A percentile compares a stretch with the other conserved stretches of the same genome.
phyloP scores from a whole-genome alignment of 768 basidiomycete genomes.

The Tremella fuciformis region DNA sequence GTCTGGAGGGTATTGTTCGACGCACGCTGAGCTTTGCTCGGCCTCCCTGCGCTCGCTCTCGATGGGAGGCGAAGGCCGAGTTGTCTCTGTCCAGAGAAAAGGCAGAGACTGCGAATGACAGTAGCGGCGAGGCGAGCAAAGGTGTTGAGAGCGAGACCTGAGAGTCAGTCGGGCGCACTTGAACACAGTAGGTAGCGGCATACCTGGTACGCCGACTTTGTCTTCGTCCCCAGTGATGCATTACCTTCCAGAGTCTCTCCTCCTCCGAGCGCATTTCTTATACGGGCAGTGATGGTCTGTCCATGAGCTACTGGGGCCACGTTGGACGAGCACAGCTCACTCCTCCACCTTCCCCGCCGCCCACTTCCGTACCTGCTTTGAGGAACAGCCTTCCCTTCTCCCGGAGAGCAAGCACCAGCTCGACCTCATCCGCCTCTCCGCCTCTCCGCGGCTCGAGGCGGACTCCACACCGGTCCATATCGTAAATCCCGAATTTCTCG shows the following conservation, averaged over 20 bases:
- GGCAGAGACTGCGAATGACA: constrained; percentile 66
- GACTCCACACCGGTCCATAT: constrained; percentile 68
- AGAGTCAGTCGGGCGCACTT: neutral
- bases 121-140: constrained; percentile 58
- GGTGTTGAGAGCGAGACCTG: constrained; percentile 53
- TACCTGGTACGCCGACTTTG: constrained; percentile 75
- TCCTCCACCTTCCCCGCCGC: constrained; percentile 89
- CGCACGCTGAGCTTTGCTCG: constrained; percentile 71
- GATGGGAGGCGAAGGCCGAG: constrained; percentile 62
- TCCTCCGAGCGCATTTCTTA: constrained; percentile 86
- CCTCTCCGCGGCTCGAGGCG: constrained; percentile 59
- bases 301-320: neutral
- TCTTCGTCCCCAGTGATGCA: constrained; percentile 79
- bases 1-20: constrained; percentile 11
- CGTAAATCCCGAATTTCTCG: constrained; percentile 73
- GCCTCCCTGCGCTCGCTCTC: constrained; percentile 55
- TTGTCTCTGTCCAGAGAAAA: constrained; percentile 79
- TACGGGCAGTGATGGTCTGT: constrained; percentile 72
- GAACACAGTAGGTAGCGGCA: constrained; percentile 38
- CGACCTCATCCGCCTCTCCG: constrained; percentile 48
- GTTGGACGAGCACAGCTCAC: constrained; percentile 57
- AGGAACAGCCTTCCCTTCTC: constrained; percentile 75
- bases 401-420: constrained; percentile 54
- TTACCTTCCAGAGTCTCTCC: constrained; percentile 84
- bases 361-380: constrained; percentile 83